Evolutionary conservation across 2,329 filamentous ascomycete species (phyloP).

Genomic region (Colletotrichum orchidophilum): DNA sequence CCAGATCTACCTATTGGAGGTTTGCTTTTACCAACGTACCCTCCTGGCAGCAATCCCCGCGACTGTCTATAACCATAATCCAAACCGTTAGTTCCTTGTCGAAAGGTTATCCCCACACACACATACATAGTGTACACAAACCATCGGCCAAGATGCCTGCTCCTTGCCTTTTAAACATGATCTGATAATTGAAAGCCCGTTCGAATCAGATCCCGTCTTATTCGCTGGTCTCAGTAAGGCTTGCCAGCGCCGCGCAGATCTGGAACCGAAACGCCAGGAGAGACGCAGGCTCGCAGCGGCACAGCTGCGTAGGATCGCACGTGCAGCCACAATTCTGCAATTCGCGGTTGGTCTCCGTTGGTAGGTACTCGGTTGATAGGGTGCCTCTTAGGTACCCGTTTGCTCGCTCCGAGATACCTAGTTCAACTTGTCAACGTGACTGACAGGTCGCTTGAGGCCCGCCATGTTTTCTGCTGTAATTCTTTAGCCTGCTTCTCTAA

Average conservation of each 20-base stretch:
- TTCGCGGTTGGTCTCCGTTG: neutral
- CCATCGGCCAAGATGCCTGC: neutral
- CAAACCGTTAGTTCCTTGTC: neutral
- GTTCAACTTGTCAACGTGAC: conserved; percentile 8
- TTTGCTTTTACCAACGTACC: neutral
- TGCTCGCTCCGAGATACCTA: neutral
- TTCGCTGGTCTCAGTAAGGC: conserved; percentile 16
- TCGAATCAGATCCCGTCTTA: neutral
- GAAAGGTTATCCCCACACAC: neutral
- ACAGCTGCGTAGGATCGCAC: conserved; percentile 12
- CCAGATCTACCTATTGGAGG: conserved; percentile 1
- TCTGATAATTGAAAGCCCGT: conserved; percentile 16
- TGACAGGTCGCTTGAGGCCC: conserved; percentile 2
- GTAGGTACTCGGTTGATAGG: neutral
- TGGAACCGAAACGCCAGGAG: conserved; percentile 16
- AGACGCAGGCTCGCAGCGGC: conserved; percentile 10
- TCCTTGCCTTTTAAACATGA: conserved; percentile 16
- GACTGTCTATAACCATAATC: no score
- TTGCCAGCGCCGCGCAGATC: conserved; percentile 11
- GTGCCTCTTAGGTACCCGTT: conserved; percentile 13
- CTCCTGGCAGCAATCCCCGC: no score
- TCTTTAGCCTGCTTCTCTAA: neutral
- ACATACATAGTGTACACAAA: neutral
- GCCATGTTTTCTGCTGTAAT: conserved; percentile 6
- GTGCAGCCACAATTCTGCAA: conserved; percentile 4